Evolutionary conservation across 1,284 basidiomycete genomes (phyloP), one percentile per base, ranked within the genome.

Genomic region (Rhodotorula sp.): DNA sequence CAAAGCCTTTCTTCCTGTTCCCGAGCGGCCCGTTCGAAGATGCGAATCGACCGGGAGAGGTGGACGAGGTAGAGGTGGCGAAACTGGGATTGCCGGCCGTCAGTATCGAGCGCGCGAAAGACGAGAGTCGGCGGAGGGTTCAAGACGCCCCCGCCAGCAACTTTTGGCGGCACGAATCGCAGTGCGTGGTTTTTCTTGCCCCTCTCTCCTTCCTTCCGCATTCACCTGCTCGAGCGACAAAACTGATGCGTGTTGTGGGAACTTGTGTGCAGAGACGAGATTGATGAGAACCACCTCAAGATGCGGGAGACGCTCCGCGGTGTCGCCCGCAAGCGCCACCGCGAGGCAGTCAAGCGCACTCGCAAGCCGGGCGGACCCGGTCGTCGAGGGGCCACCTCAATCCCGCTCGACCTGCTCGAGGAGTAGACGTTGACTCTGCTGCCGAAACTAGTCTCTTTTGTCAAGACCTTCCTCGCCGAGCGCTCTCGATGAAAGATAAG

Each of bases 291-390:
- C 54, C 74, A 75, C 58, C 58, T 64, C 15, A 59, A 66, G 64
- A 54, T 75, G 48, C 56, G 74, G 1, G 74, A 75, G 58, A 48
- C n/a, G 4, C 62, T 75, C 22, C 55, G 72, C 4, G 74, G 74
- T 0, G 29, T 66, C 20, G 68, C 72, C 12, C 33, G 74, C 17
- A 75, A 73, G 60, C 56, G 74, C 5, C 74, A 75, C 57, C 65
- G 74, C 20, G 74, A 75, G 61, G 69, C 72, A 30, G 67, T 68
- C 66, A 75, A 75, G 68, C 46, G 68, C 48, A 71, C 45, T 20
- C 68, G 69, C 53, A 69, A 69, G 59, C 68, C 56, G 61, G 66
- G 48, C 4, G 54, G 53, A 1, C 7, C 12, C 15, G 29, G 44
- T 20, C 26, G 26, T 14, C 49, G 56, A 46, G 26, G 51, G 0